Evolutionary conservation across 75 land plant genomes (phyloP), one percentile per base, ranked within the genome.

Genomic region (Sequoiadendron giganteum): DNA sequence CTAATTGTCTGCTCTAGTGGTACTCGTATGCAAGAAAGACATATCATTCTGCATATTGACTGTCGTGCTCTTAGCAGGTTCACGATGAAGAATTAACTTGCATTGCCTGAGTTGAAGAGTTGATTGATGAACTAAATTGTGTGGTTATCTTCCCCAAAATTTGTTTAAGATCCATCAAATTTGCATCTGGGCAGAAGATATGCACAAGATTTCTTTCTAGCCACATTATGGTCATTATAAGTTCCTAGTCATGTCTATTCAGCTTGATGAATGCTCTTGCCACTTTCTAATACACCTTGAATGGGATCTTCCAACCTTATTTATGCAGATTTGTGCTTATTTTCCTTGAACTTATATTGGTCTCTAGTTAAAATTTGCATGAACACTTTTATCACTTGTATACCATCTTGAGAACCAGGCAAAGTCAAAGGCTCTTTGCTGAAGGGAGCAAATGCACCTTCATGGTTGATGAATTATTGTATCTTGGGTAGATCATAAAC

Each of bases 341-440:
- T 86, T 49, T 49, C 30, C 82, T 89, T 65, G 87, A 89, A 61
- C 70, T 81, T 61, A 89, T 89, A 13, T 82, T 89, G 48, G 45
- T 89, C 18, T 86, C 65, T 87, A 86, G 54, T 78, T 0, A 8
- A 11, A 42, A 61, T 45, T 36, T 25, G 55, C 56, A 89, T 0
- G 40, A 85, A 40, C 87, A 86, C 30, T 21, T 77, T 11, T 11
- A 38, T 1, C 87, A 89, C 84, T 56, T 79, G 4, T 10, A 32
- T 2, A 3, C 10, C 6, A 68, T 89, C 5, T 65, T 86, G 2
- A 61, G 16, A 14, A 61, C 28, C 28, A 1, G 18, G 61, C 18
- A 16, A 56, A 56, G 10, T 18, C 18, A 36, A 21, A 61, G 28
- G 68, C 28, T 61, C 68, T 61, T 40, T 61, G 18, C 28, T 25